Percentiles rank a stretch among this genome's conserved stretches.
phyloP scores from a whole-genome alignment of 257 asterid species.

The Petrea volubilis region DNA sequence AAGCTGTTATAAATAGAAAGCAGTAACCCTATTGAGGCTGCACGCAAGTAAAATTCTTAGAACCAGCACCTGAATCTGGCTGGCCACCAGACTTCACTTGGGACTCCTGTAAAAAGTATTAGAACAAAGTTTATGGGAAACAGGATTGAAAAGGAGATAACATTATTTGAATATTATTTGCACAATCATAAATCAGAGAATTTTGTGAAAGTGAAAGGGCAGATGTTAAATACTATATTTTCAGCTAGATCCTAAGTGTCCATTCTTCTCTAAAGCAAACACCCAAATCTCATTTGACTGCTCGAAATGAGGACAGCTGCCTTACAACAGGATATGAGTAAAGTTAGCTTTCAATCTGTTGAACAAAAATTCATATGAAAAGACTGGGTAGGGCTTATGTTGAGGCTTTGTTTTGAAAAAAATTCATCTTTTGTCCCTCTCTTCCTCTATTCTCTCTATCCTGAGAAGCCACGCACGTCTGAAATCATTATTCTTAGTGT shows the following conservation, averaged over 20 bases:
- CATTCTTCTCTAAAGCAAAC: conserved; percentile 15
- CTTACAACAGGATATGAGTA: not conserved
- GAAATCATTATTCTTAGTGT: not conserved
- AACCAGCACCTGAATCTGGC: conserved; percentile 64
- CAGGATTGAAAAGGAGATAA: not conserved
- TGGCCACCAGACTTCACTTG: conserved; percentile 61
- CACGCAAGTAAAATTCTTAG: conserved; percentile 12
- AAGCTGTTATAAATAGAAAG: conserved; percentile 19
- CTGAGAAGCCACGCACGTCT: not conserved
- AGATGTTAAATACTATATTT: not conserved
- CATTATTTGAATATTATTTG: not conserved
- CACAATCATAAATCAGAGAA: not conserved
- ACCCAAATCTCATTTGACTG: not conserved
- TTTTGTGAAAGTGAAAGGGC: not conserved
- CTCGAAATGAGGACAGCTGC: conserved; percentile 15
- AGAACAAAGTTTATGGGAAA: conserved; percentile 11
- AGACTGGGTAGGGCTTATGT: not conserved
- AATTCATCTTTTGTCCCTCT: not conserved
- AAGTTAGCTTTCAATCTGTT: not conserved
- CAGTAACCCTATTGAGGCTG: not conserved
- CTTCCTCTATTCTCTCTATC: not conserved
- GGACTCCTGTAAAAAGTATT: conserved; percentile 45
- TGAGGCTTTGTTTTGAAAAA: not conserved
- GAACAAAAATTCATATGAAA: not conserved
- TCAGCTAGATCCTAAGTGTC: conserved; percentile 4